These are phyloP conservation scores for Cucurbita maxima DNA, from an alignment of 306 rosid genomes.

Conservation along the genomic window DNA sequence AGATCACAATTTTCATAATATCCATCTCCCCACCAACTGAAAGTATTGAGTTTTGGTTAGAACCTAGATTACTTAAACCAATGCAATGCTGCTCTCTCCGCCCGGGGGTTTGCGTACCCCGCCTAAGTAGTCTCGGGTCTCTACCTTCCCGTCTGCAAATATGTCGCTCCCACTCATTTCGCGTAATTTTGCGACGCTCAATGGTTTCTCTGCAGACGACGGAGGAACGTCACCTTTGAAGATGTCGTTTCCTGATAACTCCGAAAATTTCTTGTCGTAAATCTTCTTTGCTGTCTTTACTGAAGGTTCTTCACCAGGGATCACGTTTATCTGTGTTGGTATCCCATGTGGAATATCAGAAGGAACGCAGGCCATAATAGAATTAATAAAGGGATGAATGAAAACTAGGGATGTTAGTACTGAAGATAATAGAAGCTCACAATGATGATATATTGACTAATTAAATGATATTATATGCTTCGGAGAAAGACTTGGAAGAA, in stretches of 20 bases:
- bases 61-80: slow-evolving; percentile 60
- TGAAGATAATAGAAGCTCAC: background rate
- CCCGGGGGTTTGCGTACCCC: slow-evolving; percentile 99
- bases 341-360: background rate
- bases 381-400: background rate
- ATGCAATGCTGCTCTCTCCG: slow-evolving; percentile 95
- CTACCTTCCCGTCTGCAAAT: slow-evolving; percentile 92
- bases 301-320: slow-evolving; percentile 31
- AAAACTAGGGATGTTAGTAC: background rate
- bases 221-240: slow-evolving; percentile 68
- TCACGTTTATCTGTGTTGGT: slow-evolving; percentile 14
- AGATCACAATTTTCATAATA: slow-evolving; percentile 12
- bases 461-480: background rate
- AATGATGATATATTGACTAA: background rate
- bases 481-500: background rate
- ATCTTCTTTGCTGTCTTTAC: slow-evolving; percentile 80
- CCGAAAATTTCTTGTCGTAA: slow-evolving; percentile 51
- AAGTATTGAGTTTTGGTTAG: slow-evolving; percentile 40
- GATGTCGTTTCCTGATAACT: slow-evolving; percentile 78
- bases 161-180: slow-evolving; percentile 92
- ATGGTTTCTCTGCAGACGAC: slow-evolving; percentile 59
- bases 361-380: background rate
- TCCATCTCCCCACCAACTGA: background rate
- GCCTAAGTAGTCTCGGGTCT: slow-evolving; percentile 79
- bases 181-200: slow-evolving; percentile 69